These are phyloP conservation scores for Angomonas ambiguus DNA, from an alignment of 208 protist genomes.

Conservation along the genomic window DNA sequence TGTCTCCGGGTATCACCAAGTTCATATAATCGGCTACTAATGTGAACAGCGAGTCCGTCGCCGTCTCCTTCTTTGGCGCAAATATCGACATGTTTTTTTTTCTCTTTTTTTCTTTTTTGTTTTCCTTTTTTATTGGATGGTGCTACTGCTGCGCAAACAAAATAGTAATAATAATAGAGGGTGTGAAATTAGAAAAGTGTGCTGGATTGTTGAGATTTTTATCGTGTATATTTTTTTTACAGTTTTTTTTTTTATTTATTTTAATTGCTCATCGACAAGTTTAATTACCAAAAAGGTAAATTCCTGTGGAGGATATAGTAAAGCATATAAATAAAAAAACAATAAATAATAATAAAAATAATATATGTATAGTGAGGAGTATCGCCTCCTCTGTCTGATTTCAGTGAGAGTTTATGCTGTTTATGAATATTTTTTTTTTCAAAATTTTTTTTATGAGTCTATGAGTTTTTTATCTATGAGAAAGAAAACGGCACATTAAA, in stretches of 20 bases:
- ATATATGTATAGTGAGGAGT: not conserved
- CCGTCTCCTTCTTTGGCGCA: not conserved
- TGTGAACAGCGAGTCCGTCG: constrained; percentile 24
- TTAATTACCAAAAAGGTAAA: too few species aligned
- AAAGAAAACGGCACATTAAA: not conserved
- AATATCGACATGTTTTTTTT: not conserved
- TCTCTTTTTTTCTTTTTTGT: not conserved
- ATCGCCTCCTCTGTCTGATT: not conserved
- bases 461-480: too few species aligned
- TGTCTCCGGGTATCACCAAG: constrained; percentile 55
- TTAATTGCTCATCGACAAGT: not conserved
- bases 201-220: too few species aligned
- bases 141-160: not conserved
- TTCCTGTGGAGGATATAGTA: too few species aligned
- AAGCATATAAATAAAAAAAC: not conserved
- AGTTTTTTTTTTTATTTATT: not conserved
- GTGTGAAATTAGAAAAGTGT: too few species aligned
- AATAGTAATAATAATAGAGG: not conserved
- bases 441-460: too few species aligned
- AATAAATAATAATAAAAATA: not conserved
- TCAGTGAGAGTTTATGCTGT: too few species aligned
- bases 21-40: constrained; percentile 62
- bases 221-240: too few species aligned
- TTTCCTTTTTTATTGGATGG: not conserved
- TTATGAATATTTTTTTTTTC: too few species aligned